phyloP scores from a whole-genome alignment of 306 rosid species.

The Fragaria ananassa region DNA sequence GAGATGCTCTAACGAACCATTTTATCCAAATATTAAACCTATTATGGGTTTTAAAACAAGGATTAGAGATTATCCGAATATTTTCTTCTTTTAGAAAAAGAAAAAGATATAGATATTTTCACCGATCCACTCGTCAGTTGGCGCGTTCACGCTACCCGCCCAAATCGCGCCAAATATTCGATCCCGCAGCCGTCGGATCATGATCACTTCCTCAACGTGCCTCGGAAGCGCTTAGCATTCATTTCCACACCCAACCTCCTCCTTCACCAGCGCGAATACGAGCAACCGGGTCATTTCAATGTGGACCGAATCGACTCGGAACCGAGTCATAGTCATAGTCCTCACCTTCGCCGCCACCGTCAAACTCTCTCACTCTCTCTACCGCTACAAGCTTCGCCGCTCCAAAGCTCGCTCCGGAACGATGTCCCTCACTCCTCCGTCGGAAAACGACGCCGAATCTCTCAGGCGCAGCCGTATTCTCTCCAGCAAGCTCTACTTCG shows the following conservation, averaged over 20 bases:
- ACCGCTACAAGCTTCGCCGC: conserved; percentile 14
- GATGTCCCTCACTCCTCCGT: conserved; percentile 59
- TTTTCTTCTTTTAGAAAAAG: no score
- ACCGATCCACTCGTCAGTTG: background rate
- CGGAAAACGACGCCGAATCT: conserved; percentile 30
- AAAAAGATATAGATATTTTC: no score
- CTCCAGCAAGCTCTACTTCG: conserved; percentile 78
- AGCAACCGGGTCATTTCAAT: background rate
- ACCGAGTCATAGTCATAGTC: conserved; percentile 5
- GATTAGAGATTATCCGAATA: no score
- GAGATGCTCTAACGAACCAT: no score
- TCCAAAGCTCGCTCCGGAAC: conserved; percentile 11
- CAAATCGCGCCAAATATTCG: background rate
- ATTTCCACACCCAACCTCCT: background rate
- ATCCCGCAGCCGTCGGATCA: background rate
- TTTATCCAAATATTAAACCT: no score
- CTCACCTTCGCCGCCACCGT: conserved; percentile 18
- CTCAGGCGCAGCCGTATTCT: conserved; percentile 57
- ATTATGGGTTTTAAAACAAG: no score
- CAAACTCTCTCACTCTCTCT: conserved; percentile 16
- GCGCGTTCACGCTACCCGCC: background rate
- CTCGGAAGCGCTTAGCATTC: background rate
- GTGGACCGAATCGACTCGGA: conserved; percentile 27
- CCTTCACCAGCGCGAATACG: background rate
- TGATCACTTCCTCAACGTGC: background rate